Base-by-base conservation (phyloP, 805 yeast genomes). In the Clavispora phyllophila region DNA sequence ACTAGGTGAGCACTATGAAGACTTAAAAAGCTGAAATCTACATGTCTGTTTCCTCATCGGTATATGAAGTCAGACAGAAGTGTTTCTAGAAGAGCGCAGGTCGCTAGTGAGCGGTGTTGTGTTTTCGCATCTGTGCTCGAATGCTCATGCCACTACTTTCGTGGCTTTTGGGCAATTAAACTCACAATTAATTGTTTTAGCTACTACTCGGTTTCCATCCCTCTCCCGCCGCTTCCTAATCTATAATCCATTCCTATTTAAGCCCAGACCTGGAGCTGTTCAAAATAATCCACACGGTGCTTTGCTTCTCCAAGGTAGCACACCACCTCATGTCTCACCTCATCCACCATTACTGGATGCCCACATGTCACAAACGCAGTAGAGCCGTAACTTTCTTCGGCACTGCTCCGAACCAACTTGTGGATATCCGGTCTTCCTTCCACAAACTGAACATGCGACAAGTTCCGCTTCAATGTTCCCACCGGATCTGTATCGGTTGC, bases 301-400 rank as follows among this genome's bases (percentile, higher is more conserved):
- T 15, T 15, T 3, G 33, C 35, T 3, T 7, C 6, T 9, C 40
- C 46, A 8, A 52, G 48, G 10, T 19, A 25, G 13, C 19, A 35
- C n/a, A 45, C 53, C 15, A 53, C 55, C 24, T 42, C 49, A 18
- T 53, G 48, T 19, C 68, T 46, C 10, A 63, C 23, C 7, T 57
- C 62, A 37, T 62, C 68, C 17, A 61, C 66, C 68, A 63, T 59
- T 7, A 47, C 42, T 1, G 67, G 67, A 39, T 62, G 64, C 4
- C 66, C 68, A 43, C 68, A 63, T 0, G 66, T 41, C 5, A 63
- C 58, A 36, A 61, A 62, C 15, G 54, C 51, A 2, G 41, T 38
- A 5, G 56, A 45, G 4, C 55, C 54, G 4, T 27, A 17, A 9
- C 50, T 40, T 12, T 35, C 42, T 7, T 40, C 34, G 2, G 32